phyloP scores from a whole-genome alignment of 1,284 basidiomycete species.

The Lignosus rhinocerotis region DNA sequence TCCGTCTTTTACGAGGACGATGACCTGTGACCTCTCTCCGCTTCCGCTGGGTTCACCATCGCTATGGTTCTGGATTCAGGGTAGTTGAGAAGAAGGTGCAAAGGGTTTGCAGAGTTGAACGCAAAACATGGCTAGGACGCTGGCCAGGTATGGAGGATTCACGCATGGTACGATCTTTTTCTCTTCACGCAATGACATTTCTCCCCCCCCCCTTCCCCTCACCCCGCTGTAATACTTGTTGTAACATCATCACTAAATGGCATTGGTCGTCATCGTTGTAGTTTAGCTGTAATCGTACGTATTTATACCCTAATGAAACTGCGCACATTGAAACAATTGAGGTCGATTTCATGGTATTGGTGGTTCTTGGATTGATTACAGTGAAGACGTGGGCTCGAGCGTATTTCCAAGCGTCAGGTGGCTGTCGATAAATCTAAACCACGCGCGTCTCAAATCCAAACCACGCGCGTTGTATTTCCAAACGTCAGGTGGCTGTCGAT shows the following conservation, averaged over 20 bases:
- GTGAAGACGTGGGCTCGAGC: no score
- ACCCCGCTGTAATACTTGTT: neutral
- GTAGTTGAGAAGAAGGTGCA: neutral
- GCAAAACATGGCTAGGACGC: neutral
- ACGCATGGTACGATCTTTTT: no score
- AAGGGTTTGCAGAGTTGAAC: neutral
- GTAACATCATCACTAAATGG: neutral
- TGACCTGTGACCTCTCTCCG: neutral
- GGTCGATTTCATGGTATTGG: neutral
- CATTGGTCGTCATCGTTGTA: neutral
- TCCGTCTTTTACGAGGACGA: constrained; percentile 2
- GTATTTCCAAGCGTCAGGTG: no score
- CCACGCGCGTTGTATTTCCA: no score
- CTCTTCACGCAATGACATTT: neutral
- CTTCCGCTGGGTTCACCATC: neutral
- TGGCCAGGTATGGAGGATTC: neutral
- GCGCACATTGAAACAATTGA: neutral
- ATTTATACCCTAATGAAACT: neutral
- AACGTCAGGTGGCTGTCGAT: no score
- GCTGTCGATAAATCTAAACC: no score
- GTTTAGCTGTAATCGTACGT: neutral
- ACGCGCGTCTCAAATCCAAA: no score
- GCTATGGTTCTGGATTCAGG: neutral
- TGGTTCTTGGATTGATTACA: no score
- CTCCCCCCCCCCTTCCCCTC: neutral